These are phyloP conservation scores for Batkoa obscura DNA, from an alignment of 371 early-diverging fungal species.

Conservation along the genomic window DNA sequence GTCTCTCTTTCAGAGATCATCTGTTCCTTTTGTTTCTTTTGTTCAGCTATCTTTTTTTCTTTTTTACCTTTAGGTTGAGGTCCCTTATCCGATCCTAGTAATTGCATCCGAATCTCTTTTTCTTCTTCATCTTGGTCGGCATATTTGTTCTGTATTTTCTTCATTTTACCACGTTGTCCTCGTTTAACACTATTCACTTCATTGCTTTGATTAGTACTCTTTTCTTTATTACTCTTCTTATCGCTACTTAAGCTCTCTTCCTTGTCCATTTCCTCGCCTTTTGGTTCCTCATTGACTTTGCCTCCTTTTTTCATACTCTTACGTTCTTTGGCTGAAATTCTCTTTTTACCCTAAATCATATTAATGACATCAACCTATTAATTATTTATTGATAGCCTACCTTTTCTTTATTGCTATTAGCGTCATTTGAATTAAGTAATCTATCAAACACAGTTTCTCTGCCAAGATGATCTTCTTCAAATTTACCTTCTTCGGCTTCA, in stretches of 20 bases:
- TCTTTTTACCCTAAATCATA: neutral
- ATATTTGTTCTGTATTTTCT: slow-evolving; percentile 83
- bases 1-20: slow-evolving; percentile 11
- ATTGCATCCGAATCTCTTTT: slow-evolving; percentile 50
- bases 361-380: neutral
- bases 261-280: too few species aligned
- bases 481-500: neutral
- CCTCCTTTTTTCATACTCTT: neutral
- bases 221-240: too few species aligned
- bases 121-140: slow-evolving; percentile 91
- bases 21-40: slow-evolving; percentile 23
- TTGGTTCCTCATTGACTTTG: slow-evolving; percentile 8
- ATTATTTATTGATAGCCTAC: neutral
- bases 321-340: neutral
- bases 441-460: neutral
- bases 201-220: too few species aligned
- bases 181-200: slow-evolving; percentile 29
- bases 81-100: slow-evolving; percentile 54
- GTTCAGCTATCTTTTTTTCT: slow-evolving; percentile 35
- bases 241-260: too few species aligned
- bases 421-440: neutral
- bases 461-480: neutral
- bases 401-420: neutral
- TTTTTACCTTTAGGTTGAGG: slow-evolving; percentile 55
- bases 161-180: slow-evolving; percentile 69